A percentile compares a stretch with the other conserved stretches of the same genome.
phyloP scores from a whole-genome alignment of 495 filamentous ascomycete genomes.

The Antarctomyces pellizariae region DNA sequence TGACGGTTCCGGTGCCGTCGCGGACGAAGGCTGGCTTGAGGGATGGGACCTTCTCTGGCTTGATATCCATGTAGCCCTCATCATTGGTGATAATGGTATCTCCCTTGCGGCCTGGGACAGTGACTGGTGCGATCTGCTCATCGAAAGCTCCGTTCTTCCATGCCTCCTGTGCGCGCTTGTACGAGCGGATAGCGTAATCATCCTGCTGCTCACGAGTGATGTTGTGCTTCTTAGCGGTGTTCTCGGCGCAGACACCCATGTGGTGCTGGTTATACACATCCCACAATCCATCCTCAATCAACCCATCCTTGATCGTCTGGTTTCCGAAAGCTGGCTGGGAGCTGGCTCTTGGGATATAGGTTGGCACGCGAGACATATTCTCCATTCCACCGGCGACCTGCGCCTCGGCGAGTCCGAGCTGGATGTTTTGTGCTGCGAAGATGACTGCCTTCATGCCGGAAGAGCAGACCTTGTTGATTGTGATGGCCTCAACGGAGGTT shows the following conservation, averaged over 20 bases:
- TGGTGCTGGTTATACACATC: conserved; percentile 93
- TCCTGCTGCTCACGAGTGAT: conserved; percentile 74
- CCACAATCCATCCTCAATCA: conserved; percentile 89
- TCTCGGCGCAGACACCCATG: conserved; percentile 96
- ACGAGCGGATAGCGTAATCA: conserved; percentile 68
- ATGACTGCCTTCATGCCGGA: conserved; percentile 82
- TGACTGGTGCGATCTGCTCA: conserved; percentile 73
- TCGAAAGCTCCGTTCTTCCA: conserved; percentile 60
- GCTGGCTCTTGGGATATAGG: conserved; percentile 61
- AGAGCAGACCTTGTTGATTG: conserved; percentile 93
- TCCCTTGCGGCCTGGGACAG: conserved; percentile 63
- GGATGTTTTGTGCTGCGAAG: conserved; percentile 81
- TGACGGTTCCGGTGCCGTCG: conserved; percentile 71
- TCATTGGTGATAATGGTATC: conserved; percentile 56
- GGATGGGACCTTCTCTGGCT: conserved; percentile 58
- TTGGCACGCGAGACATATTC: conserved; percentile 86
- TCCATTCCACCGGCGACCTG: conserved; percentile 92
- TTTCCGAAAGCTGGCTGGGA: conserved; percentile 65
- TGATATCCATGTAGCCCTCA: conserved; percentile 70
- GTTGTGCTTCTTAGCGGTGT: conserved; percentile 67
- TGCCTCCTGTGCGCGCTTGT: conserved; percentile 70
- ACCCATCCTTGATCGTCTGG: conserved; percentile 65
- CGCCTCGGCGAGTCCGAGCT: conserved; percentile 65
- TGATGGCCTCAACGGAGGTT: conserved; percentile 54
- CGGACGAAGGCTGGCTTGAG: conserved; percentile 81